A percentile compares a stretch with the other conserved stretches of the same genome.
These are phyloP conservation scores for Umbellularia californica DNA, from an alignment of 164 flowering plant genomes.

Conservation along the genomic window DNA sequence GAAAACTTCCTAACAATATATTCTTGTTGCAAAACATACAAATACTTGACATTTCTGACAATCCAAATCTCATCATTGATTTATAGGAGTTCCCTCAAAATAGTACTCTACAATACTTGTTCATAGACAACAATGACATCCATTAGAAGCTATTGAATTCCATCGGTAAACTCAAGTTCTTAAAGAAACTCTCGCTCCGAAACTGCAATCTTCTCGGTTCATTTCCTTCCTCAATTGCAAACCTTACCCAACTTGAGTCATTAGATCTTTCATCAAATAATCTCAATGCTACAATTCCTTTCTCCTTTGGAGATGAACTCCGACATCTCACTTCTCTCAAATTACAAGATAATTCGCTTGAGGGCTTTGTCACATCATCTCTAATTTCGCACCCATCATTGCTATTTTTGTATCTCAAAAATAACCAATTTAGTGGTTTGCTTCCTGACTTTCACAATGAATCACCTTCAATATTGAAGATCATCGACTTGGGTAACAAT, in stretches of 20 bases:
- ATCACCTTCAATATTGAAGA: neutral
- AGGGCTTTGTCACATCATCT: neutral
- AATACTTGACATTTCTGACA: too few species aligned
- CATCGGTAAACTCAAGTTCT: too few species aligned
- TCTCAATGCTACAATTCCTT: neutral
- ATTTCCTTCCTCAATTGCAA: neutral
- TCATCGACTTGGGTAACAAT: neutral
- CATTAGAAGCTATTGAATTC: too few species aligned
- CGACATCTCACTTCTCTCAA: neutral
- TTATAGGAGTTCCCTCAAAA: too few species aligned
- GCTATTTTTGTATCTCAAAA: neutral
- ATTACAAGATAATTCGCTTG: neutral
- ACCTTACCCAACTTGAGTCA: neutral
- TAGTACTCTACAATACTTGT: too few species aligned
- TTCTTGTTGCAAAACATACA: too few species aligned
- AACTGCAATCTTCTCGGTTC: neutral
- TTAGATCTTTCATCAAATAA: neutral
- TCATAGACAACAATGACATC: too few species aligned
- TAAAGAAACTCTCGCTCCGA: neutral
- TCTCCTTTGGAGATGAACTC: neutral
- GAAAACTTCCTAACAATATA: too few species aligned
- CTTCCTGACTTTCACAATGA: neutral
- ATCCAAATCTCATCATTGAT: too few species aligned
- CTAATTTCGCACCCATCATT: neutral
- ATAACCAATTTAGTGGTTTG: neutral